Base-by-base conservation (phyloP, 306 rosid genomes). In the Dalbergia cochinchinensis region DNA sequence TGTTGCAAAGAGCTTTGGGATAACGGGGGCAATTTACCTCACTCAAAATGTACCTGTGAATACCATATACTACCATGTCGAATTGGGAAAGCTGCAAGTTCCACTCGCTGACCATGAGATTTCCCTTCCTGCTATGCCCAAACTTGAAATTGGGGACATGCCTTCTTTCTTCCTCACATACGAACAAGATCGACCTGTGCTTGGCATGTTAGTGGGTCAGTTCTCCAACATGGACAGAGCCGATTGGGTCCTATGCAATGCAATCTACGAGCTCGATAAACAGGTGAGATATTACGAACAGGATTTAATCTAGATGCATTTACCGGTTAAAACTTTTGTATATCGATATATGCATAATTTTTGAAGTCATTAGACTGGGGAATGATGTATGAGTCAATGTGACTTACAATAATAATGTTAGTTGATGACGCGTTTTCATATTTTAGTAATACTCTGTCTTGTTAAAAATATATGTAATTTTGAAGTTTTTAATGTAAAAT, bases 181-280 rank as follows among this genome's bases (percentile, higher is more conserved):
- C 11, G 81, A 0, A 7, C 22, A 69, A n/a, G 53, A 82, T 45
- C 15, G 44, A 0, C 61, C 3, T 11, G 41, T 50, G 55, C 59
- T 5, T 26, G 31, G 3, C 31, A 14, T 84, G 33, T 0, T 72
- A 1, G 73, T 82, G 65, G 69, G 5, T 48, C 88, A 87, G 41
- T 87, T 85, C 44, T 82, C 82, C 42, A 83, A 87, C 18, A 48
- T 80, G 10, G 64, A 85, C 5, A 59, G 77, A 73, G 89, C 88
- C 31, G 85, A 87, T 73, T 85, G 87, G 84, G 5, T 85, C 12
- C 59, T 87, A 0, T 85, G 73, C 79, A 87, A 85, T 53, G 14
- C 85, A 9, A 70, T 74, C 22, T 72, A 65, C 7, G 87, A 87
- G 54, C 34, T 87, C 9, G 83, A 85, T n/a, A 41, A 71, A 61